These are phyloP conservation scores for Letharia columbiana DNA, from an alignment of 495 filamentous ascomycete species.

Conservation along the genomic window DNA sequence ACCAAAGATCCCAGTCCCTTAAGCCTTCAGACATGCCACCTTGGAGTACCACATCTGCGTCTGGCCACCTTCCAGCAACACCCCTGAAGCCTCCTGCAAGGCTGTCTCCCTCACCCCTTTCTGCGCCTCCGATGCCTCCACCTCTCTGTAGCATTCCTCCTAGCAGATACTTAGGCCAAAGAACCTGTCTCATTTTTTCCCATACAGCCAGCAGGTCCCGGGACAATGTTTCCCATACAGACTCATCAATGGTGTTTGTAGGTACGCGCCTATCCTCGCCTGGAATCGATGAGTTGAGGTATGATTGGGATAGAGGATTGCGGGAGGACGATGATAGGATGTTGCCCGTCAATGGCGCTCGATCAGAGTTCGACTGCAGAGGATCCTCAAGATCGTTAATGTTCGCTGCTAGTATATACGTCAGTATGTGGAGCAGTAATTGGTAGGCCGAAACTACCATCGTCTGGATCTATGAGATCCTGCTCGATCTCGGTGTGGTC, in stretches of 20 bases:
- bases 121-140: constrained; percentile 57
- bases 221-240: constrained; percentile 87
- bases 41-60: constrained; percentile 61
- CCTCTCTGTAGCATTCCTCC: constrained; percentile 55
- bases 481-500: constrained; percentile 70
- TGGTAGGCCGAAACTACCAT: constrained; percentile 48
- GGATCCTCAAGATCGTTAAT: constrained; percentile 93
- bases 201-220: constrained; percentile 88
- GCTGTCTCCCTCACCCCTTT: constrained; percentile 56
- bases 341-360: constrained; percentile 70
- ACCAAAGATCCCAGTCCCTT: constrained; percentile 96
- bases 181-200: constrained; percentile 96
- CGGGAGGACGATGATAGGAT: constrained; percentile 52
- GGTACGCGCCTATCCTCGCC: constrained; percentile 93
- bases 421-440: background rate
- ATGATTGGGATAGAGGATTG: constrained; percentile 39
- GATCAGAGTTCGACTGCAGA: constrained; percentile 57
- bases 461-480: constrained; percentile 91
- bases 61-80: constrained; percentile 59
- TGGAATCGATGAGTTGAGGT: constrained; percentile 80
- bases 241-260: constrained; percentile 92
- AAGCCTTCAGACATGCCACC: constrained; percentile 79
- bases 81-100: constrained; percentile 57
- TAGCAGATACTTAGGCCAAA: constrained; percentile 91
- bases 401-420: constrained; percentile 20